Base-by-base conservation (phyloP, 495 filamentous ascomycete genomes). In the Hypoxylon trugodes region DNA sequence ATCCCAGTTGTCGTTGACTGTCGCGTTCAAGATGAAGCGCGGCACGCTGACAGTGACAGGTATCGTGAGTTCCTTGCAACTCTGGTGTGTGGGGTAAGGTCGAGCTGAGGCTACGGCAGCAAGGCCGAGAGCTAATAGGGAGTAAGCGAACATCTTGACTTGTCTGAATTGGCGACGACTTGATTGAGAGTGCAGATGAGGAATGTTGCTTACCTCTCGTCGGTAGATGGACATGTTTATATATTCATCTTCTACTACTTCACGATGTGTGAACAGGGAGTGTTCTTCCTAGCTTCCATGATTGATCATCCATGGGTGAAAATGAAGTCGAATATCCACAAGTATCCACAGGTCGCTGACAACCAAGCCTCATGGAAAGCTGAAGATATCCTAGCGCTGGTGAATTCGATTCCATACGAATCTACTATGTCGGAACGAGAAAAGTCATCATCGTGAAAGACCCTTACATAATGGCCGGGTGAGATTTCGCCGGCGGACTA, bases 1-100 rank as follows among this genome's bases (percentile, higher is more conserved):
- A 38, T 71, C 69, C 69, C 69, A 71, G 51, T 71, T 53, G 21
- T 69, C 61, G 10, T 66, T 58, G 22, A 66, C 22, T 8, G 61
- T 63, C 5, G 61, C 38, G 33, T 61, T 42, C 0, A 71, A 6
- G n/a, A 71, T 66, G 51, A 69, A 71, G 21, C 69, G 69, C 19
- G 56, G 61, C 9, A 65, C 59, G 15, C 26, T 62, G 10, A 72
- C 58, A 12, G 66, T 51, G 40, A 72, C 18, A 2, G 66, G 69
- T 22, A 69, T 49, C 10, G 61, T 65, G 25, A 72, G 6, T 3
- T 72, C 66, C 25, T 30, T 65, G 28, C 61, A 65, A 24, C 13
- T 25, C 12, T 33, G 8, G 12, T 13, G n/a, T 8, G 54, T 43
- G 24, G 61, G 48, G 13, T 52, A 54, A 13, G 61, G 54, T 10